Evolutionary conservation across 352 stramenopile species (phyloP), one percentile per base, ranked within the genome.

Genomic region (Detonula confervacea): DNA sequence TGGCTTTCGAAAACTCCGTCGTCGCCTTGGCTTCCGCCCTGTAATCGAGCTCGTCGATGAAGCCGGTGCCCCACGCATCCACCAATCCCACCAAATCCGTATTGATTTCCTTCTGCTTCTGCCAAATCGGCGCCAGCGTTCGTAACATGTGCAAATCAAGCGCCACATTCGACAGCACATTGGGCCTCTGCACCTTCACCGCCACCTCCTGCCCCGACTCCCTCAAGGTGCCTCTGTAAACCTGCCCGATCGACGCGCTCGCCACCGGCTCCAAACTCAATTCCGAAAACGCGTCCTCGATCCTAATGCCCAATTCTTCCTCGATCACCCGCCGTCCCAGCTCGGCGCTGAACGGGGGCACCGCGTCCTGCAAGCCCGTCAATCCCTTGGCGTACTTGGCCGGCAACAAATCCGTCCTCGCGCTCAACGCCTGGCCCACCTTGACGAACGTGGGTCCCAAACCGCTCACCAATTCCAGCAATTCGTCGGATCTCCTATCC

Each of bases 81-180:
- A 82, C 77, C n/a, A 91, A 51, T 3, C 68, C 65, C 24, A 86
- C 63, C 12, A 90, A 80, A 67, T 92, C 78, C 8, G 81, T 89
- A 55, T 77, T 67, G 54, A 83, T 69, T 49, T 79, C 22, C 33
- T 63, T 63, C 16, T 20, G 29, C 3, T 33, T 90, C 63, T 87
- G 87, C 5, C 85, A 30, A 7, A 88, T 59, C 0, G 80, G 72
- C n/a, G 88, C 85, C 47, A 90, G 51, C 42, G 90, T 79, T 4
- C 87, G 79, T 27, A 95, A 76, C 20, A 95, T 44, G 63, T 95
- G 81, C 89, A 95, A 91, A 76, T 95, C 92, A 0, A 95, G 65
- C 14, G 92, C 88, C 74, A 95, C 93, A 60, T 93, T 87, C 37
- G 88, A 77, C 44, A 90, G 84, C 60, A 95, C 92, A 42, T 92